Base-by-base conservation (phyloP, 208 protist genomes). In the Porcisia deanei region DNA sequence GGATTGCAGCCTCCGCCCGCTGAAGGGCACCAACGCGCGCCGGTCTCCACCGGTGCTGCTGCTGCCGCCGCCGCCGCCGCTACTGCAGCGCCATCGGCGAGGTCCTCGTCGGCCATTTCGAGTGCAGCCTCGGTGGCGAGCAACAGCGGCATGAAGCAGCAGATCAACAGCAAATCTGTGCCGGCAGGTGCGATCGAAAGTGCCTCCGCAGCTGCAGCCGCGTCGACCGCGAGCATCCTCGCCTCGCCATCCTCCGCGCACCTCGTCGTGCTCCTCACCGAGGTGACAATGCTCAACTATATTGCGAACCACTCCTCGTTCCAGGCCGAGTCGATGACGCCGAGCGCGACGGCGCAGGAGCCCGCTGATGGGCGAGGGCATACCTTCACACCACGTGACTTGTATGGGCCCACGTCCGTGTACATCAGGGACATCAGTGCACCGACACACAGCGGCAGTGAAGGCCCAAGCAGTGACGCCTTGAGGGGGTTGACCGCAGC, bases 201-300 rank as follows among this genome's bases (percentile, higher is more conserved):
- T 47, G 64, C 60, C 18, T 72, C 75, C 1, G 72, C 81, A 6
- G 75, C 75, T 5, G 71, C 68, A 20, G 70, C 73, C 39, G 73
- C 53, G 76, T 69, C 77, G 71, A 61, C 73, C 49, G 79, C 63
- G 18, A 84, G 8, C 74, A 34, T 77, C 0, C 72, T 92, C 59
- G 65, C 83, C 18, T 77, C 82, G 1, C 84, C 91, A 7, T 76
- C 84, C 45, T 86, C 86, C 0, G 80, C 74, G 22, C 88, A 96
- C 49, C 69, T 96, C 0, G 71, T 88, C 9, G 88, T 96, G 39
- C 77, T 96, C 37, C 79, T 96, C 37, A 91, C 85, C 7, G 90
- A 96, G 76, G 87, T 96, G 30, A 80, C 87, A 45, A 59, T 90
- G 63, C 71, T 96, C 54, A 82, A 86, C 59, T 96, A 96, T 76